Evolutionary conservation across 2,329 filamentous ascomycete genomes (phyloP), one percentile per base, ranked within the genome.

Genomic region (Chrysoporthe cubensis): DNA sequence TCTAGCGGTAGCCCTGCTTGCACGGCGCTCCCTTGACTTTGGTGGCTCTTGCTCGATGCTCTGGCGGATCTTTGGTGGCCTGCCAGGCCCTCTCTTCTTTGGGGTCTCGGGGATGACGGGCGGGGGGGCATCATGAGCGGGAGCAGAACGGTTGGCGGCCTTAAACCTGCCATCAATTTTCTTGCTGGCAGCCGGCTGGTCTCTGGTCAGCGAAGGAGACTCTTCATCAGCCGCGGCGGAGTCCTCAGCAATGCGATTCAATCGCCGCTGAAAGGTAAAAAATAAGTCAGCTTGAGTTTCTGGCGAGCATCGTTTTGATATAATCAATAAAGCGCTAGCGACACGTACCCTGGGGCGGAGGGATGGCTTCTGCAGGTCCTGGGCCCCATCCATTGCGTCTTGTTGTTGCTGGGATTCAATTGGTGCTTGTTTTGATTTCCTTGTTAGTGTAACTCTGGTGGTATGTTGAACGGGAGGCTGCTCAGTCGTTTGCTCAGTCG

Each of bases 21-120:
- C 66, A 37, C 59, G 66, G 34, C 62, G 54, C 40, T 61, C 56
- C 32, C 58, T 66, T 43, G 62, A 62, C 18, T 50, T 58, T 16
- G 60, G 50, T 13, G 68, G 68, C 62, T 68, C 62, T n/a, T 68
- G 62, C 32, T 70, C 68, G 46, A 70, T 65, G 32, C 62, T 63
- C 34, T 68, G 65, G 43, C 62, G 62, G 26, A 63, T 68, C 44
- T 67, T 67, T 42, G 68, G 68, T 13, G 65, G 66, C 37, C 65
- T 64, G 42, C 68, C 65, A 11, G 68, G 68, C 13, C 62, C 67
- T 54, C 68, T 40, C 65, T 66, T 70, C 62, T 63, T 68, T 16
- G 68, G 65, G 26, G 58, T 56, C 11, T 70, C 65, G 18, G 59
- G 62, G 11, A 40, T 70, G 32, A 43, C 43, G 26, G 62, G 62